Conservation (phyloP, 192 early-diverging fungal genomes). For the Oehlia diaphana region DNA sequence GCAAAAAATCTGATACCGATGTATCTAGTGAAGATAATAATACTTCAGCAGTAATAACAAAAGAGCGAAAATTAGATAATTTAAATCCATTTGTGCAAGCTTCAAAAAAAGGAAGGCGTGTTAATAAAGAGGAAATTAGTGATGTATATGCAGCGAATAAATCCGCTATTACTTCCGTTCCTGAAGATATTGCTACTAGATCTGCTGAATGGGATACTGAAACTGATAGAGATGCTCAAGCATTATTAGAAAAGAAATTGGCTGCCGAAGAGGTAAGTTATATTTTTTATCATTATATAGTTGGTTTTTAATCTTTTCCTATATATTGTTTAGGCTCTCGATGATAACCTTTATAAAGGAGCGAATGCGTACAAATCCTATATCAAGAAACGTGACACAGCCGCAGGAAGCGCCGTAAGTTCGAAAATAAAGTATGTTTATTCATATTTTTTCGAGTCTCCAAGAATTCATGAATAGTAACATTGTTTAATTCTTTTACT, state of each 20-base stretch:
- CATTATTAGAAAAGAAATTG: slow-evolving; percentile 44
- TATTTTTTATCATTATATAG: background rate
- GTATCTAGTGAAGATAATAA: slow-evolving; percentile 40
- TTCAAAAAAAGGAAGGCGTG: slow-evolving; percentile 42
- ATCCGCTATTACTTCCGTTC: slow-evolving; percentile 35
- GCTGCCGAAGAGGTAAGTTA: slow-evolving; percentile 41
- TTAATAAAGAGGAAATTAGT: slow-evolving; percentile 36
- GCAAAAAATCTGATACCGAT: slow-evolving; percentile 37
- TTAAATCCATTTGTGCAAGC: slow-evolving; percentile 45
- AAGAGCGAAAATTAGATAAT: slow-evolving; percentile 38
- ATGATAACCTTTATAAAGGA: slow-evolving; percentile 67
- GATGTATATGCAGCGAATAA: slow-evolving; percentile 39
- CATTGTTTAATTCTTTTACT: background rate
- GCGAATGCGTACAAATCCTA: slow-evolving; percentile 61
- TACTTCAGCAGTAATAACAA: slow-evolving; percentile 34
- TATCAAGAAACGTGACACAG: slow-evolving; percentile 59
- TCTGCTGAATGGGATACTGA: slow-evolving; percentile 45
- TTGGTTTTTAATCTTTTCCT: background rate
- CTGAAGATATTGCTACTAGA: slow-evolving; percentile 37
- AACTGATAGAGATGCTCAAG: slow-evolving; percentile 44
- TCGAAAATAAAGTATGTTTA: slow-evolving; percentile 49
- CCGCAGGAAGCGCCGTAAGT: slow-evolving; percentile 40
- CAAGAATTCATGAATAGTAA: slow-evolving; percentile 17
- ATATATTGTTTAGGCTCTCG: slow-evolving; percentile 33
- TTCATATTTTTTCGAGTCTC: background rate